phyloP scores from a whole-genome alignment of 441 rosid species.

The Pelargonium citronellum region DNA sequence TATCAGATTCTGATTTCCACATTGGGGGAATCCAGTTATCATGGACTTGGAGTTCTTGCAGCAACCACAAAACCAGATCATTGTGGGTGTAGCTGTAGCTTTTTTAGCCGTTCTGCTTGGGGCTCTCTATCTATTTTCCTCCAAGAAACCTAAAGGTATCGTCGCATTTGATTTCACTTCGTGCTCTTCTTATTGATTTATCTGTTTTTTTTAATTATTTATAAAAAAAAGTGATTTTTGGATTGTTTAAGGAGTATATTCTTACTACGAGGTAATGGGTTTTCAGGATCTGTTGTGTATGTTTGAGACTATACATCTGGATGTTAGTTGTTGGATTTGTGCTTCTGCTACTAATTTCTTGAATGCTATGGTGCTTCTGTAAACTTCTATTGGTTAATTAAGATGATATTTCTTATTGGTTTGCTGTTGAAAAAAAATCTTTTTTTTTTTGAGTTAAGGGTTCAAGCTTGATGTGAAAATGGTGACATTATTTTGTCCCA shows the following conservation, averaged over 20 bases:
- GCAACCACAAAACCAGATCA: constrained; percentile 57
- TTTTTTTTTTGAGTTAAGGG: not conserved
- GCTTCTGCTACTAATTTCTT: not conserved
- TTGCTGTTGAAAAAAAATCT: not conserved
- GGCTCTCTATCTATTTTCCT: constrained; percentile 51
- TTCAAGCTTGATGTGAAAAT: not conserved
- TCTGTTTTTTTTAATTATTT: no score
- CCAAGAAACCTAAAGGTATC: constrained; percentile 63
- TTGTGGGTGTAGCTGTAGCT: constrained; percentile 67
- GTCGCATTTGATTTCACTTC: not conserved
- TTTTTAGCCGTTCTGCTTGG: constrained; percentile 51
- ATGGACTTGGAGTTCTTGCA: constrained; percentile 57
- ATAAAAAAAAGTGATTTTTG: not conserved
- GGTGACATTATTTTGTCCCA: not conserved
- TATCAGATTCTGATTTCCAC: no score
- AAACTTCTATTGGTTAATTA: not conserved
- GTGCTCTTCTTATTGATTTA: constrained; percentile 8
- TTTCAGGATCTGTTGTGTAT: not conserved
- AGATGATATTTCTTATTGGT: not conserved
- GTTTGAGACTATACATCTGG: not conserved
- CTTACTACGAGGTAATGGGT: not conserved
- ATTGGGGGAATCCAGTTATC: not conserved
- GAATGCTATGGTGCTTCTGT: not conserved
- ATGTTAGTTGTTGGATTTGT: constrained; percentile 4
- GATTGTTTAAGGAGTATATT: not conserved